A percentile compares a stretch with the other conserved stretches of the same genome.
These are phyloP conservation scores for Suillus subluteus DNA, from an alignment of 768 basidiomycete species.

Conservation along the genomic window DNA sequence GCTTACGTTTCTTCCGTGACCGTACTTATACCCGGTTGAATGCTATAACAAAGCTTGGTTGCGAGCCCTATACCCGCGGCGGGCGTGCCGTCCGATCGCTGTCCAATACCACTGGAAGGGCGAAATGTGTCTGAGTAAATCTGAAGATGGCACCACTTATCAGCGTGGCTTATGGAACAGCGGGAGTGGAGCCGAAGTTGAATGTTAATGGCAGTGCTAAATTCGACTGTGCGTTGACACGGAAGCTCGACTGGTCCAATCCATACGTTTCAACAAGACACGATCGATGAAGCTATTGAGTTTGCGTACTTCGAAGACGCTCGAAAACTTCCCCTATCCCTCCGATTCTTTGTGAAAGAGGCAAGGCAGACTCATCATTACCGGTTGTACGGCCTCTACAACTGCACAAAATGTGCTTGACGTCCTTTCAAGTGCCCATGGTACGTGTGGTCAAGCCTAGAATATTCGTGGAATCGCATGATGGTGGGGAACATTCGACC, in stretches of 20 bases:
- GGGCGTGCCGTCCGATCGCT: slow-evolving; percentile 17
- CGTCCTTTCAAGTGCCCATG: slow-evolving; percentile 8
- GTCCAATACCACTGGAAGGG: slow-evolving; percentile 21
- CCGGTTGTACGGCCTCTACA: slow-evolving; percentile 2
- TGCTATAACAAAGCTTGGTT: slow-evolving; percentile 18
- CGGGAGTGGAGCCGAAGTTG: neutral
- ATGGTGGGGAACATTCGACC: slow-evolving; percentile 6
- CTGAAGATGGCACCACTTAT: slow-evolving; percentile 15
- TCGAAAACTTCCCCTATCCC: slow-evolving; percentile 5
- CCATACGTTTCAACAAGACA: slow-evolving; percentile 12
- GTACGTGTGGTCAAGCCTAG: slow-evolving; percentile 16
- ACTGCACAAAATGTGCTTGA: slow-evolving; percentile 12
- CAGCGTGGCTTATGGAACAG: neutral
- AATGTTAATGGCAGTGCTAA: slow-evolving; percentile 9
- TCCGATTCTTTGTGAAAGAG: slow-evolving; percentile 19
- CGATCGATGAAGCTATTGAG: slow-evolving; percentile 17
- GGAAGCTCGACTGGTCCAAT: slow-evolving; percentile 17
- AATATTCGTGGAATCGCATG: slow-evolving; percentile 16
- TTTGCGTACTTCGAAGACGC: neutral
- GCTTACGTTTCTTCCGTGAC: neutral
- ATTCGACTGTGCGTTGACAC: slow-evolving; percentile 12
- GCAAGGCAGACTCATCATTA: slow-evolving; percentile 8
- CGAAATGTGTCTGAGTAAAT: slow-evolving; percentile 17
- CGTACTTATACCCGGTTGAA: neutral
- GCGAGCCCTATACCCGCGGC: slow-evolving; percentile 21